A percentile compares a stretch with the other conserved stretches of the same genome.
Evolutionary conservation across 2,329 filamentous ascomycete genomes (phyloP).

Genomic region (Phoma herbarum): DNA sequence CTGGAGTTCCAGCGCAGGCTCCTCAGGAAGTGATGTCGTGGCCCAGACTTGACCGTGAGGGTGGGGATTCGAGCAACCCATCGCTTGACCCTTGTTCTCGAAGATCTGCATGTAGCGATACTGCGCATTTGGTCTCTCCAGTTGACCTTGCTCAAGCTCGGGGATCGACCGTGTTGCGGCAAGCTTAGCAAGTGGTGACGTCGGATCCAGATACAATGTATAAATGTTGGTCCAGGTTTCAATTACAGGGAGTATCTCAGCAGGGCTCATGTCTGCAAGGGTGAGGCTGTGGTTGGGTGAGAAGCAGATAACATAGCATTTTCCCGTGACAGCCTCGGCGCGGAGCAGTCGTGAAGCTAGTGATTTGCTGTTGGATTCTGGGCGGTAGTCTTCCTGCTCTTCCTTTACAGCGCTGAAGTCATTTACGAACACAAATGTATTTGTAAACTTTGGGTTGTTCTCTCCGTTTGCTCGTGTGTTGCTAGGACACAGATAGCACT

Average conservation of each 20-base stretch:
- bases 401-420: constrained; percentile 98
- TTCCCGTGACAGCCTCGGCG: constrained; percentile 87
- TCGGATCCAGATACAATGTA: constrained; percentile 77
- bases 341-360: constrained; percentile 79
- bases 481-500: constrained; percentile 94
- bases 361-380: constrained; percentile 59
- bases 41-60: constrained; percentile 98
- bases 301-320: constrained; percentile 97
- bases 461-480: constrained; percentile 90
- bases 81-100: constrained; percentile 96
- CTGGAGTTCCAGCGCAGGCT: constrained; percentile 79
- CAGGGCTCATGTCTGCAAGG: constrained; percentile 83
- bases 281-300: constrained; percentile 90
- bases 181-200: constrained; percentile 67
- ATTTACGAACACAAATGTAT: constrained; percentile 94
- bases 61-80: constrained; percentile 99
- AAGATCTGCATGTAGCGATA: constrained; percentile 99
- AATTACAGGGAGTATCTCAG: constrained; percentile 82
- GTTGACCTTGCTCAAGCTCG: constrained; percentile 56
- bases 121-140: constrained; percentile 71
- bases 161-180: constrained; percentile 59
- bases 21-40: constrained; percentile 88
- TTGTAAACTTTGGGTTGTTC: constrained; percentile 82
- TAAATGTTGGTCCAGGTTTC: constrained; percentile 94
- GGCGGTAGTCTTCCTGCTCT: constrained; percentile 80